A percentile compares a stretch with the other conserved stretches of the same genome.
Evolutionary conservation across 208 protist genomes (phyloP).

Genomic region (Leishmania lainsoni): DNA sequence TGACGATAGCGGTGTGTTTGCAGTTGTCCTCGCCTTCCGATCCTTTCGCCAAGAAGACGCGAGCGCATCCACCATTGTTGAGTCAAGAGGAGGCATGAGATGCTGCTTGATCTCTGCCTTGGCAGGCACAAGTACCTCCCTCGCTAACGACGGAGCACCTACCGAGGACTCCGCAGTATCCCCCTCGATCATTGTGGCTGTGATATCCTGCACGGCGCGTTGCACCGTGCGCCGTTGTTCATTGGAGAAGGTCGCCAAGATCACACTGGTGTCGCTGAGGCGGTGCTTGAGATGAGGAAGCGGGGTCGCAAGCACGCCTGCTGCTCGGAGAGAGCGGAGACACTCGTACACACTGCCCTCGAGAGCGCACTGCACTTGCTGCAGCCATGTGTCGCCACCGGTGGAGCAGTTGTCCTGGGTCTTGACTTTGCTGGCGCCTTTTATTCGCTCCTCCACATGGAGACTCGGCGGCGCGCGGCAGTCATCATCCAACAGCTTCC

Average conservation of each 20-base stretch:
- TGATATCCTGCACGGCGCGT: conserved; percentile 1
- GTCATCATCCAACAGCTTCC: not conserved
- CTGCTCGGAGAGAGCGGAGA: conserved; percentile 19
- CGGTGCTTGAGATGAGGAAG: not conserved
- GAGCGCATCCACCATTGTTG: not conserved
- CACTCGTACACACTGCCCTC: conserved; percentile 18
- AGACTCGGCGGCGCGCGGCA: not conserved
- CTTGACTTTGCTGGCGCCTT: not conserved
- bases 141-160: not conserved
- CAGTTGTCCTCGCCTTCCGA: not conserved
- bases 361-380: conserved; percentile 1
- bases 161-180: not conserved
- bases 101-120: not conserved
- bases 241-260: not conserved
- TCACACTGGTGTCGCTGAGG: not conserved
- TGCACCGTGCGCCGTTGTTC: conserved; percentile 6
- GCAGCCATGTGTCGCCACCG: not conserved
- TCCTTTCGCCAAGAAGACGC: not conserved
- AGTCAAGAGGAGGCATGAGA: not conserved
- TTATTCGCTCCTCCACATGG: not conserved
- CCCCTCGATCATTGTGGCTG: not conserved
- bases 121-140: not conserved
- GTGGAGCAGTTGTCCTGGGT: not conserved
- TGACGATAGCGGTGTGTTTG: not conserved
- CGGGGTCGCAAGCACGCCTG: conserved; percentile 6